Evolutionary conservation across 805 yeast species (phyloP).

Genomic region (Grigorovia transvaalensis): DNA sequence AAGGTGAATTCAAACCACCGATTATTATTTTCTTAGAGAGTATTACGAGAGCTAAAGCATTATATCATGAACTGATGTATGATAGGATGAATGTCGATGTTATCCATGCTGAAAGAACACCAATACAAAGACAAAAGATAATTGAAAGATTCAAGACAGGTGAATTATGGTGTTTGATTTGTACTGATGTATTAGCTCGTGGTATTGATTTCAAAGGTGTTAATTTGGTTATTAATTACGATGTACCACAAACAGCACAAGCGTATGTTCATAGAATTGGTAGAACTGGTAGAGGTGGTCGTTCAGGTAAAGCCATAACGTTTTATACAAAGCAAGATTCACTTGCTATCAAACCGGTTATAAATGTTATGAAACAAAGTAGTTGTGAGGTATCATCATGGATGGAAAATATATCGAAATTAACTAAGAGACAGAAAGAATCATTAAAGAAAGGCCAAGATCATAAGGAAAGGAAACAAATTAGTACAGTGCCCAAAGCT

Average conservation of each 20-base stretch:
- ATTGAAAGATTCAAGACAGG: constrained; percentile 81
- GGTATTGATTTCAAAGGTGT: constrained; percentile 97
- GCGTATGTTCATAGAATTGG: constrained; percentile 97
- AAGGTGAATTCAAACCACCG: constrained; percentile 86
- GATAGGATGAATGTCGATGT: constrained; percentile 91
- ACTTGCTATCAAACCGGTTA: constrained; percentile 63
- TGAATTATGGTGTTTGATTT: constrained; percentile 89
- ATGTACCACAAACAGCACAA: constrained; percentile 89
- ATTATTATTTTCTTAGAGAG: constrained; percentile 86
- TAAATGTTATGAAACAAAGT: constrained; percentile 92
- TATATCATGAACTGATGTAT: constrained; percentile 84
- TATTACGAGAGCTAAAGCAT: constrained; percentile 86
- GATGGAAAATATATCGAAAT: constrained; percentile 65
- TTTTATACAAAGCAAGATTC: constrained; percentile 87
- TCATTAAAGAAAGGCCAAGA: constrained; percentile 45
- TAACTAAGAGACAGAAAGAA: constrained; percentile 54
- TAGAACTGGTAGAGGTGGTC: constrained; percentile 95
- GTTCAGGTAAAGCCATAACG: constrained; percentile 78
- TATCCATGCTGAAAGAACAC: constrained; percentile 90
- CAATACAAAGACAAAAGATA: constrained; percentile 72
- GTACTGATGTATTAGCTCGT: constrained; percentile 92
- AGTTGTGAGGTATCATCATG: constrained; percentile 68
- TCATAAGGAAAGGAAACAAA: constrained; percentile 45
- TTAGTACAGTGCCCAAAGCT: constrained; percentile 74
- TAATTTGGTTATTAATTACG: constrained; percentile 88